phyloP scores from a whole-genome alignment of 2,329 filamentous ascomycete genomes.

The Fusarium albidum region DNA sequence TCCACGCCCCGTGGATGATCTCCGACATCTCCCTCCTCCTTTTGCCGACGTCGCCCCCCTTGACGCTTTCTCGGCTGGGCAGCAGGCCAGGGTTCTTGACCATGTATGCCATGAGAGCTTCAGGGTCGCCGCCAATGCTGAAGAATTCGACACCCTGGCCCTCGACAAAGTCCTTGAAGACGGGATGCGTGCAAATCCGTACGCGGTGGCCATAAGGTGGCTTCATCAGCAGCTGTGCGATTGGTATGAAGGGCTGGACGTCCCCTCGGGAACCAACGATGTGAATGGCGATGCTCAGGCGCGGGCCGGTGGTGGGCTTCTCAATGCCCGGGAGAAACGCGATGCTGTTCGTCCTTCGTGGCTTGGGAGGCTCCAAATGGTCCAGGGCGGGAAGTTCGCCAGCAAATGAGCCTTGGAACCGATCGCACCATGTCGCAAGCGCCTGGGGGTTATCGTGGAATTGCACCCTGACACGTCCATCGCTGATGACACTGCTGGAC shows the following conservation, averaged over 20 bases:
- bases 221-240: constrained; percentile 56
- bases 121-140: constrained; percentile 64
- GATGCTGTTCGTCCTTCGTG: constrained; percentile 33
- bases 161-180: constrained; percentile 62
- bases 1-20: constrained; percentile 49
- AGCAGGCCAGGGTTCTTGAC: constrained; percentile 50
- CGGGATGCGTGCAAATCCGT: constrained; percentile 63
- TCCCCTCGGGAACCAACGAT: constrained; percentile 45
- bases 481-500: constrained; percentile 39
- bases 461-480: constrained; percentile 44
- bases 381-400: constrained; percentile 9
- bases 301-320: constrained; percentile 30
- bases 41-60: constrained; percentile 47
- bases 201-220: constrained; percentile 59
- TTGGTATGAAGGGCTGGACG: constrained; percentile 64
- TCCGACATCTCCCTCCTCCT: constrained; percentile 47
- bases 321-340: constrained; percentile 25
- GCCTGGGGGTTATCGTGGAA: constrained; percentile 42
- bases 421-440: constrained; percentile 39
- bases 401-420: constrained; percentile 27
- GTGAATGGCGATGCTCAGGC: constrained; percentile 45
- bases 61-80: constrained; percentile 47
- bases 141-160: constrained; percentile 64
- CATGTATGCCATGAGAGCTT: constrained; percentile 55
- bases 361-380: constrained; percentile 19